Base-by-base conservation (phyloP, 495 filamentous ascomycete species). In the Penicillium goetzii region DNA sequence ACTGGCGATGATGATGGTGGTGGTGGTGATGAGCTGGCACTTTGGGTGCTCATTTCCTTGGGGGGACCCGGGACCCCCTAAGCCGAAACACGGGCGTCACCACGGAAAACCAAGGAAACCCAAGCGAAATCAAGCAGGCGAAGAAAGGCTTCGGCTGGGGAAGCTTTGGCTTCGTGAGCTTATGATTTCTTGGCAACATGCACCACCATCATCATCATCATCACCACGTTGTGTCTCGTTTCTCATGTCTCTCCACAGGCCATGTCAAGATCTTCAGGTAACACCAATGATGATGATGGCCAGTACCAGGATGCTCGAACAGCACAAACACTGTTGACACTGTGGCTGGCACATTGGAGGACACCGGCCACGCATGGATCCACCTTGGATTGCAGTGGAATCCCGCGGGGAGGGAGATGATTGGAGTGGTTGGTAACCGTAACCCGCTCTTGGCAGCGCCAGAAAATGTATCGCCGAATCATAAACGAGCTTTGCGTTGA, bases 121-220 rank as follows among this genome's bases (percentile, higher is more conserved):
- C 43, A 51, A 30, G 47, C 47, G 47, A 21, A 51, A 51, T 6
- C 23, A 51, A 26, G 47, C 47, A 51, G 47, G 25, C 26, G 26
- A 51, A 28, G 47, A 51, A 26, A 51, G 23, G 47, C 47, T 30
- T 51, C 47, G 45, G 26, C 25, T n/a, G 47, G 47, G 25, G 47
- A 51, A 51, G 47, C 47, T 51, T 51, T 51, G 25, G 14, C 12
- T 51, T 4, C 4, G 7, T 23, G 26, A 51, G 47, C 47, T 51
- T 51, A 23, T 17, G 23, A 4, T 51, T 51, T 51, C 47, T 51
- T 51, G 47, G 47, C 47, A 51, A 10, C 11, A 51, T 10, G n/a
- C 23, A 15, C 23, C 45, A 14, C 8, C 41, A 43, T 10, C 41
- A 43, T 15, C 41, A 43, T 43, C n/a, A 19, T 11, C 43, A 43